These are phyloP conservation scores for Ogataea nakhonphanomensis DNA, from an alignment of 805 yeast species.

Conservation along the genomic window DNA sequence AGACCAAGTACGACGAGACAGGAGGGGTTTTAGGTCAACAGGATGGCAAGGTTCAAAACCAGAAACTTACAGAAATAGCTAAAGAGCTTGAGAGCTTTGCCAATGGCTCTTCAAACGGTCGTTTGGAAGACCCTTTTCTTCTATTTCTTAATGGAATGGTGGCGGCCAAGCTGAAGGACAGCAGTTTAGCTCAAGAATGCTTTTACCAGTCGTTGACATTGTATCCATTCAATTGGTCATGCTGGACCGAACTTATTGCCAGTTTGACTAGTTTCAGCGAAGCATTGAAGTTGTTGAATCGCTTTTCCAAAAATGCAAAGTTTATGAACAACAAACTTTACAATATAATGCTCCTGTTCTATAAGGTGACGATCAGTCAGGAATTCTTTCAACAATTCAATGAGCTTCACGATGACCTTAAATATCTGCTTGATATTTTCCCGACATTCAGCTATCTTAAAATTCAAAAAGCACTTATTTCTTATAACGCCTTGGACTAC, in stretches of 20 bases:
- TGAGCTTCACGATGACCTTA: conserved; percentile 47
- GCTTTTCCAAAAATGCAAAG: conserved; percentile 36
- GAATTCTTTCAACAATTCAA: conserved; percentile 72
- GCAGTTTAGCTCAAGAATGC: conserved; percentile 54
- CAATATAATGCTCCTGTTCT: conserved; percentile 42
- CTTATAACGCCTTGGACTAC: conserved; percentile 84
- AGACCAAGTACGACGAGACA: conserved; percentile 62
- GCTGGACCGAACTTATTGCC: conserved; percentile 78
- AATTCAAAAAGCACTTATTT: conserved; percentile 77
- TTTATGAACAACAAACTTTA: conserved; percentile 28
- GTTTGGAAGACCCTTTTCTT: conserved; percentile 52
- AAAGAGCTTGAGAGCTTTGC: conserved; percentile 40
- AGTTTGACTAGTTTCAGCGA: conserved; percentile 62
- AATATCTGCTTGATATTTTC: conserved; percentile 48
- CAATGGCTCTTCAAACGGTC: conserved; percentile 10
- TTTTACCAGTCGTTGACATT: conserved; percentile 58
- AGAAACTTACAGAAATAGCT: conserved; percentile 32
- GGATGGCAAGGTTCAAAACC: conserved; percentile 33
- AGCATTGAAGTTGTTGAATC: conserved; percentile 41
- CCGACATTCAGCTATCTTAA: conserved; percentile 74
- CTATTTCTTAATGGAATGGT: conserved; percentile 71
- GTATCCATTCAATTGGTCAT: conserved; percentile 90
- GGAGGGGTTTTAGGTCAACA: conserved; percentile 59
- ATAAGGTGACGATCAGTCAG: conserved; percentile 65
- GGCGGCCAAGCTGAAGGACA: conserved; percentile 58